Evolutionary conservation across 2,329 filamentous ascomycete species (phyloP), one percentile per base, ranked within the genome.

Genomic region (Microcera coccophila): DNA sequence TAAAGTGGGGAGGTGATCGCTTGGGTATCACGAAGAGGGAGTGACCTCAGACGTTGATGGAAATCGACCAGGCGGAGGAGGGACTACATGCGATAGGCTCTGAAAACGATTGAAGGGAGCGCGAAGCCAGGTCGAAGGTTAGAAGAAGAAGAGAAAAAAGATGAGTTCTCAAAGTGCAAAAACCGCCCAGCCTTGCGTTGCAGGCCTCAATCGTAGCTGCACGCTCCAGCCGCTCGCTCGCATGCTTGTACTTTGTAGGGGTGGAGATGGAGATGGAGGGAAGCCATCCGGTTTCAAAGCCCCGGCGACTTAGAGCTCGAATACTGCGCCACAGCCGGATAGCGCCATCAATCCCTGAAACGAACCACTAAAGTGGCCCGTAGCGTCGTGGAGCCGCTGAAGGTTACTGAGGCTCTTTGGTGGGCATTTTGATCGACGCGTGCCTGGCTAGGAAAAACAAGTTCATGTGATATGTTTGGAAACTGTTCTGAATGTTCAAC

Each of bases 301-400:
- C 22, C 12, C 12, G 22, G 7, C 22, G 22, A 26, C 22, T 26
- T 26, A 26, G 22, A 12, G 22, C 7, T 26, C 7, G 22, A 12
- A 7, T 47, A 53, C 54, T 52, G 49, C 47, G 53, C 55, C 54
- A 57, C 54, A 54, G 54, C 54, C 53, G 53, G 48, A 53, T 44
- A 37, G 42, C 29, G 44, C 28, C 44, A 48, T 39, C 39, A 39
- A 16, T 39, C 16, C 3, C 29, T 32, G n/a, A 26, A 26, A 26
- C 7, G 22, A 12, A 26, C 43, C 51, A 45, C 45, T 37, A 35
- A 45, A 29, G 22, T 19, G 28, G 43, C 35, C 39, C 42, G 42
- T 31, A 53, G 36, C 35, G 37, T 42, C 34, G 16, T 8, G 29
- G 7, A 32, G 29, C 29, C 29, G n/a, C 29, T 32, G 29, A 17